Evolutionary conservation across 768 basidiomycete species (phyloP).

Genomic region (Leccinellum albellum): DNA sequence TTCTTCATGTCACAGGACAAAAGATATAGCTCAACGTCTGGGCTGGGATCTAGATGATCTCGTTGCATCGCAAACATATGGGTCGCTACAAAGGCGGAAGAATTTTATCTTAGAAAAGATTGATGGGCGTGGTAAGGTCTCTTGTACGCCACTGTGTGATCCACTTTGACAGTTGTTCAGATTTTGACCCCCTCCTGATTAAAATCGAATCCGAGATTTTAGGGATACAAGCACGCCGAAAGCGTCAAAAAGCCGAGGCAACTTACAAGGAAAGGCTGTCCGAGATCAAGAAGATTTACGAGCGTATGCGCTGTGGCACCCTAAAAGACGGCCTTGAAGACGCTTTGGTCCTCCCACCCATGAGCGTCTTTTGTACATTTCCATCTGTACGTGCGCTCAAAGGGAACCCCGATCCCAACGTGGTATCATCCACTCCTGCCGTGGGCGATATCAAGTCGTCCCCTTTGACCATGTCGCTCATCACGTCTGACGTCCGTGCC

Average conservation of each 20-base stretch:
- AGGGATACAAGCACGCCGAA: constrained; percentile 20
- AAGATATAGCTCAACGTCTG: constrained; percentile 29
- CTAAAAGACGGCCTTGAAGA: background rate
- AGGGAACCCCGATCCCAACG: constrained; percentile 20
- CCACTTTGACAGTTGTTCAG: constrained; percentile 4
- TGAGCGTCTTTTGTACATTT: constrained; percentile 46
- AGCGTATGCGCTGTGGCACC: constrained; percentile 39
- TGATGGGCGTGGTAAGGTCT: constrained; percentile 32
- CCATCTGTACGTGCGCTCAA: constrained; percentile 41
- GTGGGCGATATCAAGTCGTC: constrained; percentile 22
- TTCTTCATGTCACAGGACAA: constrained; percentile 30
- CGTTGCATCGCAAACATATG: constrained; percentile 37
- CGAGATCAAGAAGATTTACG: constrained; percentile 42
- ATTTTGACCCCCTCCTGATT: constrained; percentile 14
- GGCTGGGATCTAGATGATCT: constrained; percentile 47
- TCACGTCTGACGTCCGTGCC: constrained; percentile 41
- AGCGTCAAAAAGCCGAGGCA: constrained; percentile 27
- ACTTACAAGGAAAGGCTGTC: constrained; percentile 25
- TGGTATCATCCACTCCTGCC: background rate
- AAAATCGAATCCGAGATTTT: constrained; percentile 31
- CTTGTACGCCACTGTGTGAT: background rate
- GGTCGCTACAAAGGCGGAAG: constrained; percentile 36
- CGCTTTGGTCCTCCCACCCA: constrained; percentile 37
- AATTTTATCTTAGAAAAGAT: constrained; percentile 39
- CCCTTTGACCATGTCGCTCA: constrained; percentile 33